These are phyloP conservation scores for Salix brachista DNA, from an alignment of 345 rosid genomes.

Conservation along the genomic window DNA sequence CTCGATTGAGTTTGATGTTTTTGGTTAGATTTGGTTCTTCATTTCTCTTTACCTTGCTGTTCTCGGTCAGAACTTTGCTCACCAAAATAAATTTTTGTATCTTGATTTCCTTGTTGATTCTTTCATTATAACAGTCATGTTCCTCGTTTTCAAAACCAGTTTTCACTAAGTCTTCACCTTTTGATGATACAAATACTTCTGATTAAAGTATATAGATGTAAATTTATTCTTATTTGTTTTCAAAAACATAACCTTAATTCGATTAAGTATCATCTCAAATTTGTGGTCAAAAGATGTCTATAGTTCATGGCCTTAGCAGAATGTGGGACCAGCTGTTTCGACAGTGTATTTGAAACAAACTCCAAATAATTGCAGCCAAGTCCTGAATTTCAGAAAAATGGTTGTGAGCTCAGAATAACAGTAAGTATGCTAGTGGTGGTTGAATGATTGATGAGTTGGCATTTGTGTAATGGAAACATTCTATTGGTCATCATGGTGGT, in stretches of 20 bases:
- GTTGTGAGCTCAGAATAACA: not conserved
- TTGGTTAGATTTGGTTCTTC: slow-evolving; percentile 1
- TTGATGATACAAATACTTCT: not conserved
- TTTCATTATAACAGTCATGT: not conserved
- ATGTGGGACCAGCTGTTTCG: not conserved
- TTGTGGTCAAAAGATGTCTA: not conserved
- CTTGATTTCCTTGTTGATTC: not conserved
- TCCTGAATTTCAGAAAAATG: not conserved
- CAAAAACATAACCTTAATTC: not conserved
- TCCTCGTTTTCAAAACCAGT: not conserved
- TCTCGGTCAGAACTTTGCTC: not conserved
- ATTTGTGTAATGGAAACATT: not conserved
- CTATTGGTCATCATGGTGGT: not conserved
- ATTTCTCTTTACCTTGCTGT: not conserved
- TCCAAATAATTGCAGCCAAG: not conserved
- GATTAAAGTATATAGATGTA: not conserved
- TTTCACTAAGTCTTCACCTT: not conserved
- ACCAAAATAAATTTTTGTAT: not conserved
- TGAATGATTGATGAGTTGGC: not conserved
- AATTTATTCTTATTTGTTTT: not conserved
- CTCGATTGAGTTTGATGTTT: not conserved
- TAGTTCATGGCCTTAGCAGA: not conserved
- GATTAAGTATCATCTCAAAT: not conserved
- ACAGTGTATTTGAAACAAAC: not conserved
- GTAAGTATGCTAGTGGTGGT: not conserved